Evolutionary conservation across 345 rosid genomes (phyloP).

Genomic region (Brassica juncea): DNA sequence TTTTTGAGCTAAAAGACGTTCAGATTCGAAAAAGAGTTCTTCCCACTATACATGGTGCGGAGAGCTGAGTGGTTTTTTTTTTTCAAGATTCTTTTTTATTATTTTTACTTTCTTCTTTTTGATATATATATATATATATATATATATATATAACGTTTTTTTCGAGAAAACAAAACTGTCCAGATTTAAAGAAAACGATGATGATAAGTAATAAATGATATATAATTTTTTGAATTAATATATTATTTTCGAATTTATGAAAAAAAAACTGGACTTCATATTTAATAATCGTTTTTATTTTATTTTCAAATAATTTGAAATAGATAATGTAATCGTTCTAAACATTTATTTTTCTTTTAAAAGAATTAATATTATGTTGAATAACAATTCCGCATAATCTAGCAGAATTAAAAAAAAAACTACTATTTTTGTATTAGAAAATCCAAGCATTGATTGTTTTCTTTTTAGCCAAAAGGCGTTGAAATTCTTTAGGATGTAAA

Average conservation of each 20-base stretch:
- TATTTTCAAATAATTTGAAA: neutral
- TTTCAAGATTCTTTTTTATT: slow-evolving; percentile 24
- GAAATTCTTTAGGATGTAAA: too few species aligned
- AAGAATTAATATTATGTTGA: neutral
- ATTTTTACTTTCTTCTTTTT: neutral
- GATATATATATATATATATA: neutral
- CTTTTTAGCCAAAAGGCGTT: too few species aligned
- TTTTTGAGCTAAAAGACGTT: slow-evolving; percentile 7
- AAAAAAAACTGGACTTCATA: neutral
- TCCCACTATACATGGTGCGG: slow-evolving; percentile 43
- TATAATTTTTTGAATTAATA: neutral
- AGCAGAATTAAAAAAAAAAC: neutral
- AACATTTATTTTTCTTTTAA: neutral
- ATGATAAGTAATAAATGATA: slow-evolving; percentile 17
- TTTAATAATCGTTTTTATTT: neutral
- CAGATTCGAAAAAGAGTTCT: slow-evolving; percentile 43
- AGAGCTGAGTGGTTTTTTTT: slow-evolving; percentile 35
- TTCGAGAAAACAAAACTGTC: slow-evolving; percentile 10
- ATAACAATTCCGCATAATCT: neutral
- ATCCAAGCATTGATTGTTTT: neutral
- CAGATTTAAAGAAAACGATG: slow-evolving; percentile 30
- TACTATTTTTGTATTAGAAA: neutral
- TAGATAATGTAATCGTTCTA: neutral
- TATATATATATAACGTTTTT: slow-evolving; percentile 13
- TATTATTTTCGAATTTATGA: neutral